Evolutionary conservation across 1,139 yeast species (phyloP).

Genomic region (Blastobotrys buckinghamii): DNA sequence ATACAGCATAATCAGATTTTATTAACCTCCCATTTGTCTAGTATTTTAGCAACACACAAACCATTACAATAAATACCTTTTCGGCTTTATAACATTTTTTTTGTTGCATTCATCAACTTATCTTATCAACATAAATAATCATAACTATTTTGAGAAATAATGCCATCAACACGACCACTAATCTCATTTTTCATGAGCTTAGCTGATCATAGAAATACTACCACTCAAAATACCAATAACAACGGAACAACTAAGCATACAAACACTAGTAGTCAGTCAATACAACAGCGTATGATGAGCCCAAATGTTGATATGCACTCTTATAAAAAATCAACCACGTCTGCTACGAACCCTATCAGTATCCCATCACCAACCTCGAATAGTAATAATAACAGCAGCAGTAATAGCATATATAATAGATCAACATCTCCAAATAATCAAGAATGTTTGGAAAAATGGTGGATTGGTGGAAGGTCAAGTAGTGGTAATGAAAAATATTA

Average conservation of each 20-base stretch:
- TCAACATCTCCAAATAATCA: conserved; percentile 1
- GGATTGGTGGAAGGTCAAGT: conserved; percentile 31
- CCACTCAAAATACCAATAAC: too few species aligned
- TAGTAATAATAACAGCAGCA: not conserved
- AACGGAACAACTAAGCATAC: not conserved
- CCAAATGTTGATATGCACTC: not conserved
- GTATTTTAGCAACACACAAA: too few species aligned
- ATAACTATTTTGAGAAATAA: too few species aligned
- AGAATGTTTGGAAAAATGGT: conserved; percentile 25
- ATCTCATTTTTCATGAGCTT: conserved; percentile 27
- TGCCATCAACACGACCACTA: conserved; percentile 30
- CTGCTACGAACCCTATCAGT: not conserved
- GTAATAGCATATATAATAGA: not conserved
- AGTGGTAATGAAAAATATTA: conserved; percentile 31
- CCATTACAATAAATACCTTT: too few species aligned
- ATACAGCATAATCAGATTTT: too few species aligned
- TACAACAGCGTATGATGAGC: not conserved
- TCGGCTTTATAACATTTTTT: too few species aligned
- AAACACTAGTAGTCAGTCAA: not conserved
- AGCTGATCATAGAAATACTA: conserved; percentile 2
- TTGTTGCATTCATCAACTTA: too few species aligned
- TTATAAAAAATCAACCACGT: conserved; percentile 1
- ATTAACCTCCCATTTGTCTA: too few species aligned
- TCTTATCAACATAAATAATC: too few species aligned
- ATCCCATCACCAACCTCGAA: not conserved